phyloP scores from a whole-genome alignment of 2,329 filamentous ascomycete genomes.

The Aureobasidium namibiae region DNA sequence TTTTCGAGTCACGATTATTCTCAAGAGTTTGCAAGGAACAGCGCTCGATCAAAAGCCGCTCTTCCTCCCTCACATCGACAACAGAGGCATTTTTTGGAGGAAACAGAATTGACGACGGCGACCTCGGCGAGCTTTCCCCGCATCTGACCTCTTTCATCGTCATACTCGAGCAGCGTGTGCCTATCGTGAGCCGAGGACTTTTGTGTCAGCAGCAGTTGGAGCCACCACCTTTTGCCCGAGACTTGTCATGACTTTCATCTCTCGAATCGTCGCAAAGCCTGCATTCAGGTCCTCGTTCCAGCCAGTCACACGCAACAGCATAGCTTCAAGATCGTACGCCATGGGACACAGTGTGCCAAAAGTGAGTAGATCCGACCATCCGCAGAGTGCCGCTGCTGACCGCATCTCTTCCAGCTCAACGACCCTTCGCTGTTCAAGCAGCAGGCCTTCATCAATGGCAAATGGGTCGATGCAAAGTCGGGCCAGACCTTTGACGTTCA shows the following conservation, averaged over 20 bases:
- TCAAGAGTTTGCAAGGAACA: background rate
- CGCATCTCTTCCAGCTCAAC: constrained; percentile 31
- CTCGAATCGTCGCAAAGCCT: constrained; percentile 9
- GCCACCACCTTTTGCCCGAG: constrained; percentile 1
- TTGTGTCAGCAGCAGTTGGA: background rate
- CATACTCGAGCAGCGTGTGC: background rate
- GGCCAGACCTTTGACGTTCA: constrained; percentile 86
- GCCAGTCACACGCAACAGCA: constrained; percentile 24
- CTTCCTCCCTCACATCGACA: background rate
- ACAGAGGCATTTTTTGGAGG: background rate
- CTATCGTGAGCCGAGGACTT: constrained; percentile 2
- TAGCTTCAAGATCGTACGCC: constrained; percentile 33
- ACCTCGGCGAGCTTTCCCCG: constrained; percentile 13
- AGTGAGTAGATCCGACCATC: constrained; percentile 20
- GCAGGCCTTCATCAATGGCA: constrained; percentile 79
- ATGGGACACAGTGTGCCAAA: constrained; percentile 37
- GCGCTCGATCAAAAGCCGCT: too few relatives aligned
- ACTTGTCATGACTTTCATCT: constrained; percentile 6
- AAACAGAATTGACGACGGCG: background rate
- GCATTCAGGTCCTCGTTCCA: constrained; percentile 16
- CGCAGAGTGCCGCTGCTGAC: background rate
- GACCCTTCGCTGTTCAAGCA: constrained; percentile 65
- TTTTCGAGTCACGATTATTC: background rate
- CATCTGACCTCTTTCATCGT: background rate
- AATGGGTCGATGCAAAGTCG: constrained; percentile 80